A percentile compares a stretch with the other conserved stretches of the same genome.
These are phyloP conservation scores for Beauveria sp. DNA, from an alignment of 2,329 filamentous ascomycete species.

Conservation along the genomic window DNA sequence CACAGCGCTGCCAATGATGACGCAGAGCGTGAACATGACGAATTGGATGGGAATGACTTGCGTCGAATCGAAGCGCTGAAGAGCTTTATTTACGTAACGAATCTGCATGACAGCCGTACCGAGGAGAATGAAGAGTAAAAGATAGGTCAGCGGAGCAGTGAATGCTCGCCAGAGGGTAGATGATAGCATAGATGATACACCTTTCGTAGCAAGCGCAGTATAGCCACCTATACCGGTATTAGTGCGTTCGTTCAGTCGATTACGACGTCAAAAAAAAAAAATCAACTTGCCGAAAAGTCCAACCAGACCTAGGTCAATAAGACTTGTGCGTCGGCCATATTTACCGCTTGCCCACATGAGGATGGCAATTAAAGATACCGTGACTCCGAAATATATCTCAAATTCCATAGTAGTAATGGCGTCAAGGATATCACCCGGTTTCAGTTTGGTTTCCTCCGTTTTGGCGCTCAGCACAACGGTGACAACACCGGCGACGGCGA, in stretches of 20 bases:
- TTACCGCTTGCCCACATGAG: slow-evolving; percentile 76
- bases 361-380: slow-evolving; percentile 60
- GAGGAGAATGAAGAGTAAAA: slow-evolving; percentile 70
- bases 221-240: slow-evolving; percentile 62
- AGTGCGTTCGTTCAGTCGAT: background rate
- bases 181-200: slow-evolving; percentile 89
- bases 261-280: background rate
- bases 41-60: slow-evolving; percentile 98
- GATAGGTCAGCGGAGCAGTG: slow-evolving; percentile 85
- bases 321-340: slow-evolving; percentile 78
- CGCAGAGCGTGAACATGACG: slow-evolving; percentile 89
- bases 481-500: slow-evolving; percentile 81
- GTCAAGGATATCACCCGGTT: slow-evolving; percentile 81
- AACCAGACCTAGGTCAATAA: slow-evolving; percentile 89
- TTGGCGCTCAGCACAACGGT: slow-evolving; percentile 89
- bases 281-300: slow-evolving; percentile 72
- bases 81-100: slow-evolving; percentile 80
- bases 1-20: slow-evolving; percentile 88
- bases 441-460: slow-evolving; percentile 81
- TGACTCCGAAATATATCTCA: slow-evolving; percentile 80
- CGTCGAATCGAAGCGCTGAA: slow-evolving; percentile 93
- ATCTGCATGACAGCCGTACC: slow-evolving; percentile 92
- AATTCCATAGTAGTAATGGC: slow-evolving; percentile 86
- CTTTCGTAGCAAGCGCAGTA: slow-evolving; percentile 94
- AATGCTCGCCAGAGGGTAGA: slow-evolving; percentile 84